Conservation (phyloP, 257 asterid species). For the Solanum pennellii region DNA sequence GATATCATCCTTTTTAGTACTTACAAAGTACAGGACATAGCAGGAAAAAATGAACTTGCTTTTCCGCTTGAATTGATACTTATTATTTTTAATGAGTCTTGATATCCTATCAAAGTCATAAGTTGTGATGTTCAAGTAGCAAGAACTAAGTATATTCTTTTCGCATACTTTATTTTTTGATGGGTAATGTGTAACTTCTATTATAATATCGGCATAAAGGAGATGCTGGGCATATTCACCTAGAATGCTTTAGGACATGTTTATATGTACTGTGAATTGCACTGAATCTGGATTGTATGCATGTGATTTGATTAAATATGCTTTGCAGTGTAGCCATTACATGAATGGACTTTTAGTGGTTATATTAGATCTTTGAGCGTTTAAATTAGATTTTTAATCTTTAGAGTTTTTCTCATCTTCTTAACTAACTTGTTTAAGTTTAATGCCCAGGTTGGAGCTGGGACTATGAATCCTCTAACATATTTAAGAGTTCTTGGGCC, state of each 20-base stretch:
- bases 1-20: background rate
- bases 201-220: background rate
- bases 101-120: background rate
- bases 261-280: background rate
- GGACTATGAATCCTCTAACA: slow-evolving; percentile 97
- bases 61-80: background rate
- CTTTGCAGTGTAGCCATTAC: background rate
- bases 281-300: background rate
- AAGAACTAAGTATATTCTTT: background rate
- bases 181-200: background rate
- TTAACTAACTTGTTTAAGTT: slow-evolving; percentile 9
- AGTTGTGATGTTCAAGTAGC: background rate
- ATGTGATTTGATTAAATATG: background rate
- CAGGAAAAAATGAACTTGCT: background rate
- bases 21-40: background rate
- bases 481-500: slow-evolving; percentile 94
- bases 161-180: background rate
- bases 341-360: background rate
- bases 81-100: background rate
- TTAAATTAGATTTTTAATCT: background rate
- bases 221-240: background rate
- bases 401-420: background rate
- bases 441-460: slow-evolving; percentile 90
- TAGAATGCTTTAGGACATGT: background rate
- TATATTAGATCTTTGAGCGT: background rate